Evolutionary conservation across 345 rosid species (phyloP), one percentile per base, ranked within the genome.

Genomic region (Euphorbia lathyris): DNA sequence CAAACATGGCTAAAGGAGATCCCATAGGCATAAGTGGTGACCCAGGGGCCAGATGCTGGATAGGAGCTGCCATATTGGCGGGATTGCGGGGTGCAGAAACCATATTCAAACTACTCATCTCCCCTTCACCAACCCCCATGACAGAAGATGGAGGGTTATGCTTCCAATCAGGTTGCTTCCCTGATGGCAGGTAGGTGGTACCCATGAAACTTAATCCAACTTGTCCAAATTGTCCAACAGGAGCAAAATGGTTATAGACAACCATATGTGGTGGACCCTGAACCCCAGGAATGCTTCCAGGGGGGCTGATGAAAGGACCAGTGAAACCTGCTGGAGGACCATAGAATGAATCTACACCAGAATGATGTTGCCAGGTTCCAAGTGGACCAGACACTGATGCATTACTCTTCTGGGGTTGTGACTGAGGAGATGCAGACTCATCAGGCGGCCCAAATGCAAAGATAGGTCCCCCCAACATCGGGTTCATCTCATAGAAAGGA

Each of bases 191-290:
- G 70, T 88, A 90, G 14, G 97, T 86, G 12, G 97, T 78, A 2
- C 99, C 99, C 97, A 92, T 88, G 82, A 92, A 90, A 84, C 98
- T 90, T 84, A 92, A 78, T 66, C 98, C 97, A 78, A 88, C 87
- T 75, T 88, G 91, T 77, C 97, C 99, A 81, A 83, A 92, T 80
- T 95, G 99, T 63, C 98, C 97, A 76, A 92, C 92, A 19, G 98
- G 99, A 48, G 99, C 97, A 78, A 95, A 92, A 86, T 95, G 99
- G 80, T 92, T 92, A 70, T 92, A 95, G 55, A 95, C 90, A 62
- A 96, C 88, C 98, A 92, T 92, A 74, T 92, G 99, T 1, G 97
- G 93, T 57, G 93, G 92, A 9, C 97, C 98, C 71, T 88, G 99
- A 75, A 90, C 90, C 26, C 97, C 99, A 6, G 90, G 86, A 22